Base-by-base conservation (phyloP, 371 early-diverging fungal genomes). In the Blakeslea trispora region DNA sequence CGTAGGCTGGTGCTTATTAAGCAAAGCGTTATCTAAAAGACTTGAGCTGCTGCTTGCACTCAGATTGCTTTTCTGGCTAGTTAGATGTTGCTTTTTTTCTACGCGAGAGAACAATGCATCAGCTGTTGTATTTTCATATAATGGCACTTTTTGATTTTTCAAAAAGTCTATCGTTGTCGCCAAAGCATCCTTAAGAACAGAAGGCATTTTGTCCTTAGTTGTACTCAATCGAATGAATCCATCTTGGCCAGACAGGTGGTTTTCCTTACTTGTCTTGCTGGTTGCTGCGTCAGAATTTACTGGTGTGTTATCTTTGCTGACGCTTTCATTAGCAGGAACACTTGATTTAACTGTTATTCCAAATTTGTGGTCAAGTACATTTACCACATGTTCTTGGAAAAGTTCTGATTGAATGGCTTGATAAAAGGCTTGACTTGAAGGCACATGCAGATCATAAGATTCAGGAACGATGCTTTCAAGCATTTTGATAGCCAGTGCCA, bases 381-480 rank as follows among this genome's bases (percentile, higher is more conserved):
- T 17, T 13, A 43, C 48, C 18, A 53, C 42, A n/a, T 52, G 15
- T 10, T 57, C 37, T 44, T 57, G 22, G 32, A 57, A 63, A 1
- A 15, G 9, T 15, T 50, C 54, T 1, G 50, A 50, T 7, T 42
- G 28, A 40, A 63, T 21, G 3, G 51, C 48, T 6, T 46, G 14
- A 10, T 10, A 19, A 11, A 52, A 43, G 28, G 43, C 34, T 13
- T 18, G 5, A 17, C 39, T 37, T 1, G 31, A 28, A 44, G 77
- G 72, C 1, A 68, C 57, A 43, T 65, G 65, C n/a, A 76, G 45
- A 19, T 69, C 54, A 45, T 74, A 79, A 1, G 61, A 63, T 37
- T 74, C 75, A 1, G 80, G 73, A 0, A 79, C 63, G 45, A 74
- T 65, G 2, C 59, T 59, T 57, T 65, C 65, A 32, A 79, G 46